These are phyloP conservation scores for Pleurotus salmoneostramineus DNA, from an alignment of 768 basidiomycete species.

Conservation along the genomic window DNA sequence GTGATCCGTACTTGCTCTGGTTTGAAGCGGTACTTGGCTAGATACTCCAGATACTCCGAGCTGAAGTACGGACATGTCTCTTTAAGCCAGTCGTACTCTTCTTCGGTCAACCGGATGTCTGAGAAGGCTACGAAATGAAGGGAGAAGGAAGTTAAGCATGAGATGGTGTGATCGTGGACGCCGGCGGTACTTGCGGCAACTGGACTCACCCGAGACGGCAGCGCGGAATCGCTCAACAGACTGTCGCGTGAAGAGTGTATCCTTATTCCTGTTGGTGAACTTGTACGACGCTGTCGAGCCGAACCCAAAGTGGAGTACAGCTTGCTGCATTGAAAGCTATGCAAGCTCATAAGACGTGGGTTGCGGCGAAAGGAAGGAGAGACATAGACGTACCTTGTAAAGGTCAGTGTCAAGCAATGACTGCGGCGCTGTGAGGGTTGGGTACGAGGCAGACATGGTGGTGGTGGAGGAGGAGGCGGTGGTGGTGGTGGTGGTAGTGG, in stretches of 20 bases:
- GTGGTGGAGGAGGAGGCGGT: neutral
- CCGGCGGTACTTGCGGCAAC: too few species aligned
- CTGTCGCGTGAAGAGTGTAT: slow-evolving; percentile 59
- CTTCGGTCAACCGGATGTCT: slow-evolving; percentile 49
- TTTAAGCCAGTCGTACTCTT: slow-evolving; percentile 68
- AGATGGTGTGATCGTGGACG: neutral
- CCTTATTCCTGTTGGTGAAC: slow-evolving; percentile 75
- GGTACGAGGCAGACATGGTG: slow-evolving; percentile 5
- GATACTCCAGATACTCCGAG: slow-evolving; percentile 70
- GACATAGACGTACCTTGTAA: slow-evolving; percentile 67
- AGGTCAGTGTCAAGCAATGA: slow-evolving; percentile 92
- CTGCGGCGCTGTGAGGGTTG: neutral
- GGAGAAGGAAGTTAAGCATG: neutral
- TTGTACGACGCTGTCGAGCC: slow-evolving; percentile 64
- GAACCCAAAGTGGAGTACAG: slow-evolving; percentile 77
- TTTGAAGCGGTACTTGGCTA: slow-evolving; percentile 65
- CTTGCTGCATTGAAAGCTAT: slow-evolving; percentile 95
- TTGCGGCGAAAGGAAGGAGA: neutral
- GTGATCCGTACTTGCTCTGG: slow-evolving; percentile 66
- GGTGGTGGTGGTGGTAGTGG: neutral
- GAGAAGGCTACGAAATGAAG: slow-evolving; percentile 52
- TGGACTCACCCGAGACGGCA: slow-evolving; percentile 49
- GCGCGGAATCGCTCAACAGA: slow-evolving; percentile 59
- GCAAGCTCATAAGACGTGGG: neutral
- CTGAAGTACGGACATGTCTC: slow-evolving; percentile 72